Base-by-base conservation (phyloP, 73 alveolate species). In the Diophrys appendiculata region DNA sequence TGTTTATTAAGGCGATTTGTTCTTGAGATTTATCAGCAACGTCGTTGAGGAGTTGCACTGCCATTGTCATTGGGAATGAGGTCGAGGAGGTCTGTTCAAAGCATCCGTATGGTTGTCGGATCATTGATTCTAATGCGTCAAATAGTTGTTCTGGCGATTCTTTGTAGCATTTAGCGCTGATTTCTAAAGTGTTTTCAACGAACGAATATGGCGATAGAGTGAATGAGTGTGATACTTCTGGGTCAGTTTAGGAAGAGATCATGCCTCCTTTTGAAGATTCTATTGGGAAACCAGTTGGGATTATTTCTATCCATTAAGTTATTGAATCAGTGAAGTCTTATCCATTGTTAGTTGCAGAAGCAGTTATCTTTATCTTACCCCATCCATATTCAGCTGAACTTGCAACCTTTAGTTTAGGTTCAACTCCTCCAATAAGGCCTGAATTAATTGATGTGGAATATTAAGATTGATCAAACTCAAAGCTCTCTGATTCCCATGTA, bases 61-160 rank as follows among this genome's bases (percentile, higher is more conserved):
- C 89, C 93, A 86, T 78, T 22, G 79, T 84, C 52, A 86, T 25
- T 0, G 93, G 93, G 65, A 79, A 86, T n/a, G 93, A 79, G 25
- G 87, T 77, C 5, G 93, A 78, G 25, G 89, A 72, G 28, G 86
- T 72, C 65, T 86, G 80, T 33, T 86, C 93, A 54, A 86, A 86
- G 81, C 93, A 86, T 0, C 93, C 93, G 33, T 71, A 67, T 1
- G 93, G 93, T 2, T 79, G 86, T 60, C 75, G 65, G 29, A 86
- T 86, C 69, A 86, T 43, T 27, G 75, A 31, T 54, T 86, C 84
- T 31, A 86, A 78, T 26, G 93, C 89, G 0, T 69, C 76, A 18
- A 43, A 43, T 5, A 43, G 52, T 52, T 18, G 55, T 69, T 2
- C 54, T 2, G 3, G 89, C 72, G 52, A 35, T 77, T 1, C 82